phyloP scores from a whole-genome alignment of 169 alveolate genomes.

The Cryptosporidium canis region DNA sequence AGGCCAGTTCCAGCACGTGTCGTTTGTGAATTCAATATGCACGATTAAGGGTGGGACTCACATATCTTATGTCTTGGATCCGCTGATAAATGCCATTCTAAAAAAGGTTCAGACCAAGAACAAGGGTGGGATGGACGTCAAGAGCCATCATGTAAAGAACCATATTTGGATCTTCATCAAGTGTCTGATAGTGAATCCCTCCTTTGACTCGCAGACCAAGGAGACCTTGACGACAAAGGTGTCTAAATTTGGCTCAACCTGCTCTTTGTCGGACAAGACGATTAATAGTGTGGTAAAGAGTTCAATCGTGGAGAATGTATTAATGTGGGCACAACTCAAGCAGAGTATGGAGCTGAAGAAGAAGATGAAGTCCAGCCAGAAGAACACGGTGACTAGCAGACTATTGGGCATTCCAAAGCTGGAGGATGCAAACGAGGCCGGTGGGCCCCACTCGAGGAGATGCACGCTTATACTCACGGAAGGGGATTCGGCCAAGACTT shows the following conservation, averaged over 20 bases:
- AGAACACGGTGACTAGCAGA: conserved; percentile 78
- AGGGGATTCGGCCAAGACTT: conserved; percentile 99
- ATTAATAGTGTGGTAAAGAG: conserved; percentile 89
- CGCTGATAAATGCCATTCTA: conserved; percentile 90
- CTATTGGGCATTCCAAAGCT: conserved; percentile 95
- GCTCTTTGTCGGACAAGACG: conserved; percentile 89
- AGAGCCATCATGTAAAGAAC: conserved; percentile 91
- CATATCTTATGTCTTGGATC: conserved; percentile 95
- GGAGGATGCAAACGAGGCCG: conserved; percentile 99
- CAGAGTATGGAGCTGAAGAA: conserved; percentile 91
- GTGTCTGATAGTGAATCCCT: conserved; percentile 97
- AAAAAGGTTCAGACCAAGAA: conserved; percentile 93
- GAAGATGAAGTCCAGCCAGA: conserved; percentile 84
- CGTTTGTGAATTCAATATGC: conserved; percentile 97
- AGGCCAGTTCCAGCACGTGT: conserved; percentile 94
- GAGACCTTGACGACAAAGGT: conserved; percentile 95
- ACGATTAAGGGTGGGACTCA: conserved; percentile 99
- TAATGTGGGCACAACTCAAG: conserved; percentile 93
- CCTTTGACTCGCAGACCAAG: conserved; percentile 99
- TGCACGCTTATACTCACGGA: conserved; percentile 99
- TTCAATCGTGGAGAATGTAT: conserved; percentile 88
- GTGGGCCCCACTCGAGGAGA: conserved; percentile 91
- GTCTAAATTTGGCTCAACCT: conserved; percentile 90
- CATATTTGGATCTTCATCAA: conserved; percentile 97
- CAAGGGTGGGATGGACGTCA: conserved; percentile 92